Evolutionary conservation across 75 land plant species (phyloP).

Genomic region (Pinus taeda): DNA sequence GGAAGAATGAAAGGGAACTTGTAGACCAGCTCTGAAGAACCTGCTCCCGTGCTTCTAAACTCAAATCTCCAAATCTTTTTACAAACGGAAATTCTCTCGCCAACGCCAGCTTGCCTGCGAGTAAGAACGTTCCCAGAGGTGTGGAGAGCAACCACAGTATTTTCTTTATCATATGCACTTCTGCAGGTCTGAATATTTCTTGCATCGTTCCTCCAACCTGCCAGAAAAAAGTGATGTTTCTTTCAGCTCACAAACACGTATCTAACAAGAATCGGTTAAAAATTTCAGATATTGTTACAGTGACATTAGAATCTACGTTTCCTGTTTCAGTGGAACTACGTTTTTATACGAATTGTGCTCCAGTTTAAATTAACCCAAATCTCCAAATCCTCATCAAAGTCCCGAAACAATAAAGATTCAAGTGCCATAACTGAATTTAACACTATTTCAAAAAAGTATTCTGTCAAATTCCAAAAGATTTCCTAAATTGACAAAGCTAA

Average conservation of each 20-base stretch:
- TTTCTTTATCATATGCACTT: neutral
- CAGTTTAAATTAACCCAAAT: neutral
- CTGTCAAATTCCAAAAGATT: no score
- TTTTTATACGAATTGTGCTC: neutral
- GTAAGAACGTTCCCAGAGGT: constrained; percentile 9
- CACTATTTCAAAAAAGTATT: no score
- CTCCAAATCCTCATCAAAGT: no score
- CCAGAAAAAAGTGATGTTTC: neutral
- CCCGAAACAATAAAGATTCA: no score
- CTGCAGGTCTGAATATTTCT: neutral
- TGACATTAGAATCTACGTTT: no score
- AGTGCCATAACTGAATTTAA: no score
- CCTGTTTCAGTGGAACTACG: no score
- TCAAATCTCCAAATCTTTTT: constrained; percentile 3
- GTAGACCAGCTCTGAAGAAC: constrained; percentile 14
- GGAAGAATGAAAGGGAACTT: neutral
- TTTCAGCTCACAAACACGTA: neutral
- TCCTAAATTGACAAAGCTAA: neutral
- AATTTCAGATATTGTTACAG: neutral
- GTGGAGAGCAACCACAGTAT: constrained; percentile 20
- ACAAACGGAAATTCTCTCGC: constrained; percentile 5
- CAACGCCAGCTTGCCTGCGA: constrained; percentile 1
- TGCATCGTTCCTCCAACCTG: constrained; percentile 7
- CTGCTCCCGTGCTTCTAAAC: constrained; percentile 10
- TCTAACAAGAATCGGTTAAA: neutral